Percentiles rank a stretch among this genome's conserved stretches.
phyloP scores from a whole-genome alignment of 331 rosid genomes.

The Pyrus hybrid region DNA sequence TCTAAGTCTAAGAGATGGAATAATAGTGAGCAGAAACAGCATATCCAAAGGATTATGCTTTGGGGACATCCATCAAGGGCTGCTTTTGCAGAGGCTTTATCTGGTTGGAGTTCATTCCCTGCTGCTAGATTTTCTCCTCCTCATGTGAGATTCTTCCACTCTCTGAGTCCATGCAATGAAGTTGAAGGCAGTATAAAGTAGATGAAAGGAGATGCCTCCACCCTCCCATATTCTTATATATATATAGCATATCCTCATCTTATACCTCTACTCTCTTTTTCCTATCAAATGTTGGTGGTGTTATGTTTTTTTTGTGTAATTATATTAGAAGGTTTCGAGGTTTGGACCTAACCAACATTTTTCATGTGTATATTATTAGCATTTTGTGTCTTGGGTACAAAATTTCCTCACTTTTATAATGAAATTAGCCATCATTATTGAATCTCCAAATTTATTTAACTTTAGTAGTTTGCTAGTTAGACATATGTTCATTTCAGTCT shows the following conservation, averaged over 20 bases:
- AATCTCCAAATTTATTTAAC: background rate
- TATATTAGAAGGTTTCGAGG: background rate
- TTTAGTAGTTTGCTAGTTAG: background rate
- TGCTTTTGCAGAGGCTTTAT: background rate
- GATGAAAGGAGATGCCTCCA: constrained; percentile 6
- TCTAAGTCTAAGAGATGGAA: background rate
- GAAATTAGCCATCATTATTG: background rate
- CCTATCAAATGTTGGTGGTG: too few relatives aligned
- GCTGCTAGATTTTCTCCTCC: background rate
- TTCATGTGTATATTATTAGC: background rate
- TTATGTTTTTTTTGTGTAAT: background rate
- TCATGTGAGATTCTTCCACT: constrained; percentile 7
- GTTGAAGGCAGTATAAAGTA: background rate
- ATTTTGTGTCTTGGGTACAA: background rate
- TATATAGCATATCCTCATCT: background rate
- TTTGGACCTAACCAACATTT: background rate
- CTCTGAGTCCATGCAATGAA: background rate
- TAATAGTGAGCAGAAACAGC: background rate
- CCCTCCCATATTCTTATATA: background rate
- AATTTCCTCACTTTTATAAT: background rate
- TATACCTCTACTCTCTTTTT: background rate
- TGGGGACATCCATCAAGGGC: background rate
- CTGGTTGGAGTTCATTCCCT: background rate
- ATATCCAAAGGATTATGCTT: constrained; percentile 14
- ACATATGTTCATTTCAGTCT: background rate